phyloP scores from a whole-genome alignment of 164 flowering plant species.

The Vitis amurensis region DNA sequence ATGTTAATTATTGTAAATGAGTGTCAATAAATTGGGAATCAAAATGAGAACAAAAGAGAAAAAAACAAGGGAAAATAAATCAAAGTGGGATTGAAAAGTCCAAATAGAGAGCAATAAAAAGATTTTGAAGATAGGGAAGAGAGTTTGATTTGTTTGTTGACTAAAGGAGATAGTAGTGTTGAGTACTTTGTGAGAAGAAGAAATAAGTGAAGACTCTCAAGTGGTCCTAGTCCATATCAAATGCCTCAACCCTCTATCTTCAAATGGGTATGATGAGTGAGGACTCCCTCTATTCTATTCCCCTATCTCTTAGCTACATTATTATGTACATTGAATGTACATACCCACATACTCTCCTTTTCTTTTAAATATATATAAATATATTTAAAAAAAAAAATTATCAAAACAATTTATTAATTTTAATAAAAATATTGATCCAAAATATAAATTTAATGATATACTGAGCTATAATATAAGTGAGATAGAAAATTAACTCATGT shows the following conservation, averaged over 20 bases:
- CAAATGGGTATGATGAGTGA: slow-evolving; percentile 18
- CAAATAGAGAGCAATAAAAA: slow-evolving; percentile 13
- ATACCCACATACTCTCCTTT: too few species aligned
- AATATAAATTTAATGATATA: too few species aligned
- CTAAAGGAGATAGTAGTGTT: slow-evolving; percentile 3
- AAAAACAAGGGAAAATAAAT: not conserved
- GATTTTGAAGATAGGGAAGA: not conserved
- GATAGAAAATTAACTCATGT: too few species aligned
- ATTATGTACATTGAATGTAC: too few species aligned
- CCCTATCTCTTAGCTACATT: too few species aligned
- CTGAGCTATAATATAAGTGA: too few species aligned
- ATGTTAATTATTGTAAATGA: too few species aligned
- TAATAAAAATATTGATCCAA: too few species aligned
- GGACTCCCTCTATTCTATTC: not conserved
- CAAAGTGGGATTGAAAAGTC: not conserved
- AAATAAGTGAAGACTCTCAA: slow-evolving; percentile 10
- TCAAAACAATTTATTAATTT: too few species aligned
- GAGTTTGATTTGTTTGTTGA: slow-evolving; percentile 19
- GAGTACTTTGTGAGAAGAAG: slow-evolving; percentile 5
- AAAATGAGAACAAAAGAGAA: not conserved
- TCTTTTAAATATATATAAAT: too few species aligned
- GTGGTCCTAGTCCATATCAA: slow-evolving; percentile 20
- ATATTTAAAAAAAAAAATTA: too few species aligned
- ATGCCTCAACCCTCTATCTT: slow-evolving; percentile 6
- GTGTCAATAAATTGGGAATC: too few species aligned